A percentile compares a stretch with the other conserved stretches of the same genome.
These are phyloP conservation scores for Albophoma yamanashiensis DNA, from an alignment of 2,329 filamentous ascomycete species.

Conservation along the genomic window DNA sequence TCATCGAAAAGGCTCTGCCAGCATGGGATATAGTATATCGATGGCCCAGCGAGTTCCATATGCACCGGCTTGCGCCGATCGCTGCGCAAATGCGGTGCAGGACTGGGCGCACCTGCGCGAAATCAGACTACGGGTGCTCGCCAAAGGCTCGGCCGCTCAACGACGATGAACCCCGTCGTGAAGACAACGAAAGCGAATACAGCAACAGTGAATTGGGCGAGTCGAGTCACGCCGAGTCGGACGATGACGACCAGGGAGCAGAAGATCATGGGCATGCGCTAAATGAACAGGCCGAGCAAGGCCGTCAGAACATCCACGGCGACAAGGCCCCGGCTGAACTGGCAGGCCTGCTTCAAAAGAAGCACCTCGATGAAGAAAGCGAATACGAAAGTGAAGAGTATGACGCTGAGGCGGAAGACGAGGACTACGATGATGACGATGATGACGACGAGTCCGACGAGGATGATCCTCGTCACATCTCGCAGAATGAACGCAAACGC, in stretches of 20 bases:
- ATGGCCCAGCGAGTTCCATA: too few species aligned
- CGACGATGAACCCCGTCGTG: slow-evolving; percentile 9
- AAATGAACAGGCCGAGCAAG: too few species aligned
- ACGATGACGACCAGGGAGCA: slow-evolving; percentile 3
- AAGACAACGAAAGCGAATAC: slow-evolving; percentile 13
- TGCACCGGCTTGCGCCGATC: too few species aligned
- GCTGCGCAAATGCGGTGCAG: too few species aligned
- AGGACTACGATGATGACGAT: too few species aligned
- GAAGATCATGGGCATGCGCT: too few species aligned
- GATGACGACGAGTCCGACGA: background rate
- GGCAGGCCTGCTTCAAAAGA: background rate
- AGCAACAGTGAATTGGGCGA: slow-evolving; percentile 4
- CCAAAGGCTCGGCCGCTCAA: slow-evolving; percentile 11
- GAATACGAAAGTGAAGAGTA: background rate
- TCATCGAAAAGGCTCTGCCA: too few species aligned
- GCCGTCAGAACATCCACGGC: too few species aligned
- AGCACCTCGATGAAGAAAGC: background rate
- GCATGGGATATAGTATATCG: too few species aligned
- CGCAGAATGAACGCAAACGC: background rate
- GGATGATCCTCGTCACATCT: background rate
- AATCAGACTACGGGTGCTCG: slow-evolving; percentile 3
- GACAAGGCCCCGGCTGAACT: background rate
- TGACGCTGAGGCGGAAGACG: background rate
- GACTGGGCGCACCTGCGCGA: slow-evolving; percentile 7
- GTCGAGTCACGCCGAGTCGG: background rate